A percentile compares a stretch with the other conserved stretches of the same genome.
phyloP scores from a whole-genome alignment of 2,329 filamentous ascomycete species.

The Rosellinia necatrix region DNA sequence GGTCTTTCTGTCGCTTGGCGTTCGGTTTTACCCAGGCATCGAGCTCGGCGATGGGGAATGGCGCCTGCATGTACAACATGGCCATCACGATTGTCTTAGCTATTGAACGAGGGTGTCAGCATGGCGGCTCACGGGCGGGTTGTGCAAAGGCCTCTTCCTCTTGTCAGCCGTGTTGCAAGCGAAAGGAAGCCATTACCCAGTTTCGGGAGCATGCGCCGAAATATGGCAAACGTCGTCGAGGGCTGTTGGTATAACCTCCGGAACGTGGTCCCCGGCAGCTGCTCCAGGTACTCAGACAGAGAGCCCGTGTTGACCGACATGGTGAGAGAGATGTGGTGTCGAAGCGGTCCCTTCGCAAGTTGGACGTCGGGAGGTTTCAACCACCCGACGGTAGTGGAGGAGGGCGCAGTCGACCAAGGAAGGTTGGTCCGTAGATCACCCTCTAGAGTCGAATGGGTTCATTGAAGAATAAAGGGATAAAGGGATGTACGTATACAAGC shows the following conservation, averaged over 20 bases:
- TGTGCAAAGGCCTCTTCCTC: neutral
- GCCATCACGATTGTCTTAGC: slow-evolving; percentile 97
- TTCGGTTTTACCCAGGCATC: slow-evolving; percentile 82
- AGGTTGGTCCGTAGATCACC: neutral
- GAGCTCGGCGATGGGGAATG: slow-evolving; percentile 78
- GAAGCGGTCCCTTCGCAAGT: slow-evolving; percentile 17
- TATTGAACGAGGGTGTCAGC: slow-evolving; percentile 40
- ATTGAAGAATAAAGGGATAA: neutral
- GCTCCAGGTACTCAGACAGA: slow-evolving; percentile 89
- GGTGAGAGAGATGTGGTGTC: slow-evolving; percentile 17
- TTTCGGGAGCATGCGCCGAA: slow-evolving; percentile 94
- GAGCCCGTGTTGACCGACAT: slow-evolving; percentile 45
- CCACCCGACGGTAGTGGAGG: neutral
- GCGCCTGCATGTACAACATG: slow-evolving; percentile 85
- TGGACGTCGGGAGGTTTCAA: slow-evolving; percentile 17
- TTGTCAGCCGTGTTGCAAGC: neutral
- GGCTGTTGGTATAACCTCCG: slow-evolving; percentile 93
- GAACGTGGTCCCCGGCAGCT: slow-evolving; percentile 87
- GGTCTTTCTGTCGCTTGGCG: slow-evolving; percentile 72
- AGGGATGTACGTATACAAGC: neutral
- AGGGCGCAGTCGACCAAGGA: neutral
- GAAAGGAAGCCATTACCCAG: slow-evolving; percentile 63
- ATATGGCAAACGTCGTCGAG: slow-evolving; percentile 92
- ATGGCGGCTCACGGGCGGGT: neutral
- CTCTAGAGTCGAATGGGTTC: neutral